phyloP scores from a whole-genome alignment of 257 asterid species.

The Fraxinus quadrangulata region DNA sequence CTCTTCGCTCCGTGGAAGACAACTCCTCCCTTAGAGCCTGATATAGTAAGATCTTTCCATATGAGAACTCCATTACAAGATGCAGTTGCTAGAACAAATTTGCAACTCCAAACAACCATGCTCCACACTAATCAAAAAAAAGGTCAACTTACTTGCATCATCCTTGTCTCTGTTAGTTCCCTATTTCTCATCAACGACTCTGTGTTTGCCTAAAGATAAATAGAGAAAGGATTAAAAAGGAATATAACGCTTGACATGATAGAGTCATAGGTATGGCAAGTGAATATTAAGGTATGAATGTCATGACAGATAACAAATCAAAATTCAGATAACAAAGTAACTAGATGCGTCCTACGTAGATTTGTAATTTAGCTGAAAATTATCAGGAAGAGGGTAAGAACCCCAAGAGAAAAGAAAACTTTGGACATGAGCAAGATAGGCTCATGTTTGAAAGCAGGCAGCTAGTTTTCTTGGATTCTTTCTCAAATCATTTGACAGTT shows the following conservation, averaged over 20 bases:
- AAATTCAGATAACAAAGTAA: conserved; percentile 16
- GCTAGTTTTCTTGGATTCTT: conserved; percentile 11
- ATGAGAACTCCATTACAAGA: conserved; percentile 27
- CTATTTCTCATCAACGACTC: conserved; percentile 91
- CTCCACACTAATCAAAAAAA: conserved; percentile 11
- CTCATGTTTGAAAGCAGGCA: conserved; percentile 9
- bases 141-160: conserved; percentile 85
- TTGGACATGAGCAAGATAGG: conserved; percentile 17
- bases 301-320: conserved; percentile 13
- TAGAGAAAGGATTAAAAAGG: conserved; percentile 14
- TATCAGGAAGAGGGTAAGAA: conserved; percentile 11
- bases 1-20: conserved; percentile 90
- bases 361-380: conserved; percentile 9
- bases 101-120: conserved; percentile 19
- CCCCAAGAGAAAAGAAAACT: conserved; percentile 22
- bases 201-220: conserved; percentile 68
- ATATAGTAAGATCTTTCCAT: conserved; percentile 23
- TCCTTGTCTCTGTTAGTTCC: conserved; percentile 97
- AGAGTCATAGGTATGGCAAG: background rate
- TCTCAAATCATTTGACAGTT: background rate
- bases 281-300: background rate
- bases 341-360: conserved; percentile 16
- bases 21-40: conserved; percentile 96
- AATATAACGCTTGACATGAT: conserved; percentile 6
- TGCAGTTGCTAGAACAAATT: background rate